phyloP scores from a whole-genome alignment of 1,284 basidiomycete genomes.

The Phylloporus sp. region DNA sequence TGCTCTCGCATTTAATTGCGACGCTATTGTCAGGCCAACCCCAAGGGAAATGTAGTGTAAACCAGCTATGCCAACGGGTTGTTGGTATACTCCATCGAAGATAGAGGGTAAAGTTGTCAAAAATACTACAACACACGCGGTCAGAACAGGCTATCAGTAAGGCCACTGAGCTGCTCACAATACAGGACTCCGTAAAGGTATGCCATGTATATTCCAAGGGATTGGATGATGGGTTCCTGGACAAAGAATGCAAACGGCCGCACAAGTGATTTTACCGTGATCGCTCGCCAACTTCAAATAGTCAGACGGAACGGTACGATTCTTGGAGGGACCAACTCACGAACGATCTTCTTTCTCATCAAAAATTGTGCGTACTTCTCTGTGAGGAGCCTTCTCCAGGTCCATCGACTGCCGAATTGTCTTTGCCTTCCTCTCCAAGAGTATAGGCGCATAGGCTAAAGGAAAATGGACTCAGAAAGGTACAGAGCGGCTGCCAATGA shows the following conservation, averaged over 20 bases:
- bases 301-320: background rate
- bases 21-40: slow-evolving; percentile 44
- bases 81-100: slow-evolving; percentile 54
- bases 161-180: slow-evolving; percentile 40
- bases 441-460: slow-evolving; percentile 62
- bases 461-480: background rate
- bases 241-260: slow-evolving; percentile 53
- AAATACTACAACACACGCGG: slow-evolving; percentile 45
- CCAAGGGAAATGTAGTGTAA: slow-evolving; percentile 61
- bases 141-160: slow-evolving; percentile 6
- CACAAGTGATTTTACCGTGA: slow-evolving; percentile 42
- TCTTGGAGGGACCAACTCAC: slow-evolving; percentile 36
- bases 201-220: slow-evolving; percentile 52
- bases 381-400: slow-evolving; percentile 44
- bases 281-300: slow-evolving; percentile 39
- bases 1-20: slow-evolving; percentile 53
- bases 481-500: background rate
- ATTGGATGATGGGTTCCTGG: slow-evolving; percentile 52
- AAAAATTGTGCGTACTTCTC: slow-evolving; percentile 48
- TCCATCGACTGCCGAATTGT: slow-evolving; percentile 49
- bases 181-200: slow-evolving; percentile 60
- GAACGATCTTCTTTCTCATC: slow-evolving; percentile 46
- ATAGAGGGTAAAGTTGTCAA: slow-evolving; percentile 69
- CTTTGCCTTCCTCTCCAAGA: slow-evolving; percentile 63
- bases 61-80: slow-evolving; percentile 59